phyloP scores from a whole-genome alignment of 306 rosid species.

The Crotalaria pallida region DNA sequence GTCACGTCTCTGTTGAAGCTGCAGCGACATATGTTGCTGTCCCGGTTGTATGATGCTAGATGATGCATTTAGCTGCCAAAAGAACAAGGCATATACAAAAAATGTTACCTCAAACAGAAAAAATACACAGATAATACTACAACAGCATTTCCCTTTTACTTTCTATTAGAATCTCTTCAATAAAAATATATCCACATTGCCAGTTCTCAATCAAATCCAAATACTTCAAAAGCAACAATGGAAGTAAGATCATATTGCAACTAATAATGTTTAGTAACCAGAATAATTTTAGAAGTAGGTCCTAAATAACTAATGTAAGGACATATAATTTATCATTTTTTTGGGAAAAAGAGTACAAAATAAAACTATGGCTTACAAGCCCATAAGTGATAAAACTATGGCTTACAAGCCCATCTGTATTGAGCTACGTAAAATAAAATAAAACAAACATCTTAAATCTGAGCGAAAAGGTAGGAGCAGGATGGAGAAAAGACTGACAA shows the following conservation, averaged over 20 bases:
- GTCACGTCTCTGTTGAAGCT: conserved; percentile 81
- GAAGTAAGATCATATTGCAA: not conserved
- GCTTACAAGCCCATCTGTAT: too few relatives aligned
- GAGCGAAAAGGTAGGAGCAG: not conserved
- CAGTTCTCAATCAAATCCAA: not conserved
- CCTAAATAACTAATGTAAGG: not conserved
- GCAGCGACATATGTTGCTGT: conserved; percentile 56
- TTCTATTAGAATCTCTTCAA: not conserved
- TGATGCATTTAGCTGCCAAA: conserved; percentile 61
- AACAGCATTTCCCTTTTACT: not conserved
- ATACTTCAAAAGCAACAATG: not conserved
- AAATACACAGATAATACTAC: not conserved
- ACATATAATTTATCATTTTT: not conserved
- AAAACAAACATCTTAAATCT: not conserved
- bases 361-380: not conserved
- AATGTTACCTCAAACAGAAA: not conserved
- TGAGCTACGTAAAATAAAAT: not conserved
- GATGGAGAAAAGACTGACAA: not conserved
- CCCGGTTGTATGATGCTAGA: conserved; percentile 54
- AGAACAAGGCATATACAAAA: conserved; percentile 17
- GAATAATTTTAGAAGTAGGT: not conserved
- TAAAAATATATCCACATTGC: not conserved
- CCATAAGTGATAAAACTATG: not conserved
- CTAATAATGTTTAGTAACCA: not conserved
- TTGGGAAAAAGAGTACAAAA: not conserved